These are phyloP conservation scores for Phylloporus sp. DNA, from an alignment of 1,284 basidiomycete genomes.

Conservation along the genomic window DNA sequence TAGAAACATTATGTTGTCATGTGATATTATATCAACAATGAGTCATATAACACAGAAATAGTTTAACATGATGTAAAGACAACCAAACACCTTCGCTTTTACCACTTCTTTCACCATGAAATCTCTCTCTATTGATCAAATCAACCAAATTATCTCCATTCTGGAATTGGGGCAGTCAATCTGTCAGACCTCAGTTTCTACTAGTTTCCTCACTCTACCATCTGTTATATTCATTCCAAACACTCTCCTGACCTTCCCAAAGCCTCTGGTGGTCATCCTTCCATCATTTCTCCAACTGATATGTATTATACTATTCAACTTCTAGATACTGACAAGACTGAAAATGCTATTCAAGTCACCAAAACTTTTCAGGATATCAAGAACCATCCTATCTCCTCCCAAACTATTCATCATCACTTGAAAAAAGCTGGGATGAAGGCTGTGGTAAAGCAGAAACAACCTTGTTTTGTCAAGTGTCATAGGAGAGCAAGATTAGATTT, in stretches of 20 bases:
- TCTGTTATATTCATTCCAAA: not conserved
- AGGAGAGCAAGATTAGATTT: too few species aligned
- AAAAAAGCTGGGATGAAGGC: too few species aligned
- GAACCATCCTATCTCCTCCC: not conserved
- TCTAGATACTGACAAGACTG: too few species aligned
- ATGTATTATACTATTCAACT: not conserved
- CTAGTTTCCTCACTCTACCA: constrained; percentile 11
- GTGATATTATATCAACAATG: not conserved
- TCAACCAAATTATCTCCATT: not conserved
- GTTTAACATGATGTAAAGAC: not conserved
- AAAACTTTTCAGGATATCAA: constrained; percentile 11
- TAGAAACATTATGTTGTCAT: not conserved
- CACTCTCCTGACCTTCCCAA: constrained; percentile 7
- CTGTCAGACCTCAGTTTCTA: constrained; percentile 4
- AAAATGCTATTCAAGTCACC: constrained; percentile 8
- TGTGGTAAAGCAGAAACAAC: too few species aligned
- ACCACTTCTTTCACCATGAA: too few species aligned
- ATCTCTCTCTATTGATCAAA: too few species aligned
- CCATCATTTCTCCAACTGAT: not conserved
- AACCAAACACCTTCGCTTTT: too few species aligned
- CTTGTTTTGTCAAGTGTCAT: too few species aligned
- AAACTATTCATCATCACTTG: too few species aligned
- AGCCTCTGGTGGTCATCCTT: not conserved
- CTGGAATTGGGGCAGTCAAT: constrained; percentile 6
- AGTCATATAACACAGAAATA: not conserved